Evolutionary conservation across 2,329 filamentous ascomycete species (phyloP).

Genomic region (Pezizomycotina sp.): DNA sequence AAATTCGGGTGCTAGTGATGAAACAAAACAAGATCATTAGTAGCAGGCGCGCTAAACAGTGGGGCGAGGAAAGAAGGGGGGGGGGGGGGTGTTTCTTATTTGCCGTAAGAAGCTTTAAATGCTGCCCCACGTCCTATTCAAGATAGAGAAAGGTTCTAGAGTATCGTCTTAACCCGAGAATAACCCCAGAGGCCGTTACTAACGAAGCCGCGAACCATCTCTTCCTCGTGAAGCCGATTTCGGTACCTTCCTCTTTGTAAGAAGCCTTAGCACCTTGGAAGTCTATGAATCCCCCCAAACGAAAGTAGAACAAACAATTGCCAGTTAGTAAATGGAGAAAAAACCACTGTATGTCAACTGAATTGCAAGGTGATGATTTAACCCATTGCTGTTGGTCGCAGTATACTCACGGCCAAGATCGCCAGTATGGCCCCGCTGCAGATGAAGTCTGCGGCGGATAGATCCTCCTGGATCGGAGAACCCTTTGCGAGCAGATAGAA

Average conservation of each 20-base stretch:
- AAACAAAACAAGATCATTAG: too few relatives aligned
- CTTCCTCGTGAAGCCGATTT: slow-evolving; percentile 36
- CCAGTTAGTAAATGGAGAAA: neutral
- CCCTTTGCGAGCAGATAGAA: slow-evolving; percentile 53
- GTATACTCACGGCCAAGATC: slow-evolving; percentile 53
- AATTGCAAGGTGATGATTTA: slow-evolving; percentile 31
- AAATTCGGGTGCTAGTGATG: slow-evolving; percentile 72
- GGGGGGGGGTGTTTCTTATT: too few relatives aligned
- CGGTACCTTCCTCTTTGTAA: slow-evolving; percentile 55
- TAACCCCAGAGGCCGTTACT: slow-evolving; percentile 71
- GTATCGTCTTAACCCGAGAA: slow-evolving; percentile 32
- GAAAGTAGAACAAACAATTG: neutral
- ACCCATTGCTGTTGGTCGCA: slow-evolving; percentile 89
- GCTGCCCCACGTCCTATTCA: too few relatives aligned
- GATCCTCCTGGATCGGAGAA: slow-evolving; percentile 37
- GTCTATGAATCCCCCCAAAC: slow-evolving; percentile 31
- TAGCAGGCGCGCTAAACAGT: too few relatives aligned
- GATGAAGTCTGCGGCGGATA: slow-evolving; percentile 30
- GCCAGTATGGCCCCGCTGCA: slow-evolving; percentile 35
- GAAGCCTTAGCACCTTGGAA: slow-evolving; percentile 67
- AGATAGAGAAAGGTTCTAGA: neutral
- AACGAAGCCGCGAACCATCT: slow-evolving; percentile 74
- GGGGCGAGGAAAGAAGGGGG: too few relatives aligned
- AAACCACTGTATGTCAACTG: too few relatives aligned
- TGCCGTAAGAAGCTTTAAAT: too few relatives aligned